Conservation (phyloP, 768 basidiomycete genomes). For the Roridomyces roridus region DNA sequence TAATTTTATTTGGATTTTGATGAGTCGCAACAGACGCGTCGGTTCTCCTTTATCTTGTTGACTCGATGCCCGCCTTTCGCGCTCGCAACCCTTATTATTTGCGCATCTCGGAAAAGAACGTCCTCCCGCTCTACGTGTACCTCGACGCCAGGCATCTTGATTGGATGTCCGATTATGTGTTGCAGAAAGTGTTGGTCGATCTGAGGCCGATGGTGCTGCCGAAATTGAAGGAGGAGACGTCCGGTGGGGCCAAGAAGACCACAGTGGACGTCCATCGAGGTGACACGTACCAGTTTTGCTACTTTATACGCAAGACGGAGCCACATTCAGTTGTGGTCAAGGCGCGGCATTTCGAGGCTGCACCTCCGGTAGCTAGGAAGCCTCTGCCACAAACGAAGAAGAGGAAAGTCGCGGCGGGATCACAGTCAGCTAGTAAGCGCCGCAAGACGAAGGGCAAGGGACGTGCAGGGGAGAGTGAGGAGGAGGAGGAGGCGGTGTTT, state of each 20-base stretch:
- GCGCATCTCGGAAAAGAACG: constrained; percentile 72
- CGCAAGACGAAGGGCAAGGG: constrained; percentile 47
- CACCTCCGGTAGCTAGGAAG: constrained; percentile 28
- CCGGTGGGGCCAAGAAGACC: constrained; percentile 60
- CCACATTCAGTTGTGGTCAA: constrained; percentile 84
- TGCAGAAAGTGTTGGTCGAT: constrained; percentile 84
- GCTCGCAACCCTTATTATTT: constrained; percentile 83
- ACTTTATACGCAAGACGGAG: constrained; percentile 85
- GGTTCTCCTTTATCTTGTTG: background rate
- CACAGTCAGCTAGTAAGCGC: constrained; percentile 35
- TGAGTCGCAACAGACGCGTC: background rate
- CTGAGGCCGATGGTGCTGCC: constrained; percentile 77
- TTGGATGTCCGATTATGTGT: constrained; percentile 88
- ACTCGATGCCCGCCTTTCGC: constrained; percentile 1
- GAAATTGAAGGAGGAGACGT: constrained; percentile 68
- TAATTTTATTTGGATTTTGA: background rate
- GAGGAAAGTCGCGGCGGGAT: constrained; percentile 26
- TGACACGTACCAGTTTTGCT: constrained; percentile 90
- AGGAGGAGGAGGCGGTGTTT: constrained; percentile 23
- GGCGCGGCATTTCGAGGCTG: constrained; percentile 48
- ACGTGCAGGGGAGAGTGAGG: constrained; percentile 30
- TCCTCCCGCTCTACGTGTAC: constrained; percentile 88
- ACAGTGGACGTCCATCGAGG: constrained; percentile 86
- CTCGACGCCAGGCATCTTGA: constrained; percentile 86
- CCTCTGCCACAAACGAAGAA: constrained; percentile 1